These are phyloP conservation scores for Thelonectria discophora DNA, from an alignment of 2,329 filamentous ascomycete species.

Conservation along the genomic window DNA sequence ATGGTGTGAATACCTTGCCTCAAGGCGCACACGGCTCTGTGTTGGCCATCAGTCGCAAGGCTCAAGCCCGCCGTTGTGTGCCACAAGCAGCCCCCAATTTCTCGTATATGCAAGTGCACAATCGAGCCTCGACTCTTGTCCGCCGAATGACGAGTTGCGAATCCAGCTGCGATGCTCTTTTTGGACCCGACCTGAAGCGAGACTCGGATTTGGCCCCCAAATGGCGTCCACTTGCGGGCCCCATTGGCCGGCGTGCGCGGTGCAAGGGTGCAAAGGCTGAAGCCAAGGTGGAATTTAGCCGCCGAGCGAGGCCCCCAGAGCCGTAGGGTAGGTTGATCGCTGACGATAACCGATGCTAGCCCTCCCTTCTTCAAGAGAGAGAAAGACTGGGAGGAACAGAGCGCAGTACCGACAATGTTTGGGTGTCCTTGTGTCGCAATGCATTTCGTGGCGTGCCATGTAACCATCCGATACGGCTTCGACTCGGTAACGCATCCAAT, in stretches of 20 bases:
- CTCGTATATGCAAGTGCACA: neutral
- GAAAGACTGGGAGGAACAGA: neutral
- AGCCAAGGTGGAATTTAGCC: slow-evolving; percentile 4
- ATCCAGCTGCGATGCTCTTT: neutral
- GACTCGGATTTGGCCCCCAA: slow-evolving; percentile 12
- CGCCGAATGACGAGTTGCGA: slow-evolving; percentile 9
- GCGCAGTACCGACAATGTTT: neutral
- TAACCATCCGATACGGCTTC: neutral
- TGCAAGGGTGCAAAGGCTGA: neutral
- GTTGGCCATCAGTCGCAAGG: neutral
- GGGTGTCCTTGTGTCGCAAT: neutral
- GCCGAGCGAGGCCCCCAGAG: neutral
- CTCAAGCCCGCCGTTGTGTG: neutral
- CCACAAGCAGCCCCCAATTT: slow-evolving; percentile 3
- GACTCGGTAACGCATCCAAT: neutral
- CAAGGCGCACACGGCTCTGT: slow-evolving; percentile 14
- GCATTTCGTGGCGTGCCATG: neutral
- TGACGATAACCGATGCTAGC: neutral
- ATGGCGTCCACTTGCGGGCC: neutral
- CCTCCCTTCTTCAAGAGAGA: slow-evolving; percentile 1
- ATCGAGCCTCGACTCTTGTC: slow-evolving; percentile 2
- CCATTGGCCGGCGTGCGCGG: slow-evolving; percentile 5
- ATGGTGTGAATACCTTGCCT: neutral
- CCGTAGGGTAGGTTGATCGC: neutral
- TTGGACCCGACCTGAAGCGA: neutral